Percentiles rank a stretch among this genome's conserved stretches.
phyloP scores from a whole-genome alignment of 2,329 filamentous ascomycete genomes.

The Rhexocercosporidium sp. region DNA sequence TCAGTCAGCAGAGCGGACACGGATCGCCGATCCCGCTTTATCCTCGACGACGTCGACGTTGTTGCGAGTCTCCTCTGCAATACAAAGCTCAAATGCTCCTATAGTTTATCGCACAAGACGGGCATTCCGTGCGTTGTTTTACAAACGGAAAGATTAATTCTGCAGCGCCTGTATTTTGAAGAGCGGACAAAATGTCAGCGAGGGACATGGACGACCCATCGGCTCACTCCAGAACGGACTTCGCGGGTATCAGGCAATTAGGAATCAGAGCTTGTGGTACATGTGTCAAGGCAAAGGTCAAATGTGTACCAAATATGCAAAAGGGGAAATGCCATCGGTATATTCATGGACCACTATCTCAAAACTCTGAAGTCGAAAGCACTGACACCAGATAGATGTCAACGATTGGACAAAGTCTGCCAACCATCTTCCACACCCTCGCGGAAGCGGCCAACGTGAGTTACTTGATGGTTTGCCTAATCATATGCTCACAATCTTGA shows the following conservation, averaged over 20 bases:
- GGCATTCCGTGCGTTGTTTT: neutral
- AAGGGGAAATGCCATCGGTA: slow-evolving; percentile 23
- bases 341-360: neutral
- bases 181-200: neutral
- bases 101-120: neutral
- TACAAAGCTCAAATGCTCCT: neutral
- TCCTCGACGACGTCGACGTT: neutral
- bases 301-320: slow-evolving; percentile 24
- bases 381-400: slow-evolving; percentile 3
- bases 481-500: neutral
- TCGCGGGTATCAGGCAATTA: slow-evolving; percentile 9
- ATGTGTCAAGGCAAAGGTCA: slow-evolving; percentile 28
- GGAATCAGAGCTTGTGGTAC: slow-evolving; percentile 27
- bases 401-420: slow-evolving; percentile 22
- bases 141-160: neutral
- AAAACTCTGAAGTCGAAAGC: too few relatives aligned
- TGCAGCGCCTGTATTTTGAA: neutral
- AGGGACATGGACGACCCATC: neutral
- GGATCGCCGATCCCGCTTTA: slow-evolving; percentile 14
- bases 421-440: slow-evolving; percentile 13
- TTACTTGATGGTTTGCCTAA: neutral
- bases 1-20: slow-evolving; percentile 16
- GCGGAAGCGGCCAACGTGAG: slow-evolving; percentile 18
- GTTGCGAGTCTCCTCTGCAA: neutral
- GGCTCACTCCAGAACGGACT: neutral